These are phyloP conservation scores for Melanomma pulvis-pyrius DNA, from an alignment of 495 filamentous ascomycete species.

Conservation along the genomic window DNA sequence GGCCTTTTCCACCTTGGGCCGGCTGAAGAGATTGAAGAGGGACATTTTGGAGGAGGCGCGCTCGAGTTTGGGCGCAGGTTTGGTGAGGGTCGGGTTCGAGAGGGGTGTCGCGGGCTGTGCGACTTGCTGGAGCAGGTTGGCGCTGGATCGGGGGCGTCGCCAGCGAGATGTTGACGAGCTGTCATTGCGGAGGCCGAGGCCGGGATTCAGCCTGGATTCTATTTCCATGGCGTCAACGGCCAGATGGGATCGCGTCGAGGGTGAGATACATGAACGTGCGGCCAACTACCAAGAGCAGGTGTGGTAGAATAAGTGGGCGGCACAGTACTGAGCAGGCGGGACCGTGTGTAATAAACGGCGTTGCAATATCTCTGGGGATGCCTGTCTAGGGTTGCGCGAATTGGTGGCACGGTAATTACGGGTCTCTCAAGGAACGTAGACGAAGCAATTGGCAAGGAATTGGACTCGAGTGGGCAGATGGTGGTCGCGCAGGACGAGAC, in stretches of 20 bases:
- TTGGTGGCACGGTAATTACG: conserved; percentile 24
- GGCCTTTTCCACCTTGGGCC: conserved; percentile 48
- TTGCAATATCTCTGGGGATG: conserved; percentile 26
- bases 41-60: conserved; percentile 46
- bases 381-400: conserved; percentile 7
- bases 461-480: not conserved
- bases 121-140: conserved; percentile 24
- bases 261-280: conserved; percentile 28
- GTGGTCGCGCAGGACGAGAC: not conserved
- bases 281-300: conserved; percentile 1
- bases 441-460: not conserved
- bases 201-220: conserved; percentile 19
- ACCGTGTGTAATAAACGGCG: conserved; percentile 13
- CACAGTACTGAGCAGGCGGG: conserved; percentile 3
- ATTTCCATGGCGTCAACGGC: conserved; percentile 36
- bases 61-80: conserved; percentile 31
- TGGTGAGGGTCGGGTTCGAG: conserved; percentile 10
- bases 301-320: conserved; percentile 10
- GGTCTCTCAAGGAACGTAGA: conserved; percentile 8
- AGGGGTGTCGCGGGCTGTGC: conserved; percentile 12
- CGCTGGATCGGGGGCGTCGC: conserved; percentile 26
- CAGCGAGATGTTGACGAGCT: conserved; percentile 28
- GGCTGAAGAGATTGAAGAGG: conserved; percentile 48
- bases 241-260: conserved; percentile 11
- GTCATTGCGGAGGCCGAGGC: conserved; percentile 18